Base-by-base conservation (phyloP, 2,329 filamentous ascomycete species). In the Microsporum audouinii region DNA sequence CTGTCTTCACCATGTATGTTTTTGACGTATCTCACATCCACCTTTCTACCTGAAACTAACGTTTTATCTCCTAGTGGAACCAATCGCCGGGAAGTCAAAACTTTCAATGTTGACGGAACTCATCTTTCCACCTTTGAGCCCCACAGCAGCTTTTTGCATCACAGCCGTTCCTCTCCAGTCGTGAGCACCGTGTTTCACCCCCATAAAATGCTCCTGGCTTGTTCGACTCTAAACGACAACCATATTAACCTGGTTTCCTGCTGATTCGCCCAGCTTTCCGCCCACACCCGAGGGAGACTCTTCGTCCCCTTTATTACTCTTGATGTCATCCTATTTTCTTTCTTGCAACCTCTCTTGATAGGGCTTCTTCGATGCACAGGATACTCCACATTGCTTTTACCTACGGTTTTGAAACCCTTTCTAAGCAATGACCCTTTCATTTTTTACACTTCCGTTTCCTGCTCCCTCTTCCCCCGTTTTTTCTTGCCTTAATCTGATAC, bases 161-260 rank as follows among this genome's bases (percentile, higher is more conserved):
- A 91, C 56, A 90, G 85, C 70, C 87, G 89, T 58, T 86, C 87
- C 61, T 84, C 86, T 5, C 88, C 94, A 1, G 95, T 99, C 66
- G 86, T 91, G 2, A 84, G 88, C 39, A 96, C 92, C 6, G 88
- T 91, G 0, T 99, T 97, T 79, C 94, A 99, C 75, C 94, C 94
- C 0, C 94, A 99, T 73, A 85, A 88, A 59, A 91, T 95, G 76
- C 86, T 96, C 73, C 81, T 99, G 64, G 91, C 90, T 39, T 94
- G 88, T 68, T 88, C 91, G 1, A 89, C 91, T 2, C 81, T 89
- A 49, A 89, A 91, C 61, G 91, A 96, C 71, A 84, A 91, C 63
- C 89, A 96, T 71, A 86, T 99, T 69, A 96, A 95, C 72, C 80
- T 97, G 33, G 95, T 92, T 70, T 85, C 84, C 36, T 91, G 88